Evolutionary conservation across 1,284 basidiomycete genomes (phyloP).

Genomic region (Marasmius oreades): DNA sequence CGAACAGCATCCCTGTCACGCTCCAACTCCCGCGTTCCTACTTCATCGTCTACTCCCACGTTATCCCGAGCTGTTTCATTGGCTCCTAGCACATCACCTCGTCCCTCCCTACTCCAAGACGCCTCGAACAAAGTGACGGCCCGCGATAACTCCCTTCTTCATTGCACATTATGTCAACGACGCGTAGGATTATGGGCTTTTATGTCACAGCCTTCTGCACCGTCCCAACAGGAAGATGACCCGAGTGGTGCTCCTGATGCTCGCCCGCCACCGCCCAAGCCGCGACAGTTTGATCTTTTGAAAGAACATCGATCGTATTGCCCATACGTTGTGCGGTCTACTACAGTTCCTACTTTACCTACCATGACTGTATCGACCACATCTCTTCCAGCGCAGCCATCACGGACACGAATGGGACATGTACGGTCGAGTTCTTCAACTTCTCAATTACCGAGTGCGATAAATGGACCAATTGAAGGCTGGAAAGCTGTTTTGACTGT

Average conservation of each 20-base stretch:
- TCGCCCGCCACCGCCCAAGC: constrained; percentile 23
- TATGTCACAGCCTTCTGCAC: constrained; percentile 25
- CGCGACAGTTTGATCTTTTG: constrained; percentile 63
- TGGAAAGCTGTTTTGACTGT: constrained; percentile 72
- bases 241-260: constrained; percentile 14
- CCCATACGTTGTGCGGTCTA: constrained; percentile 72
- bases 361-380: constrained; percentile 17
- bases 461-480: constrained; percentile 51
- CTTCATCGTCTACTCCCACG: constrained; percentile 36
- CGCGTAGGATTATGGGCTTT: constrained; percentile 78
- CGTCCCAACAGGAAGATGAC: constrained; percentile 5
- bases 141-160: constrained; percentile 50
- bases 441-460: constrained; percentile 22
- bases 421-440: constrained; percentile 27
- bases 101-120: constrained; percentile 19
- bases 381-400: background rate
- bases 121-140: constrained; percentile 19
- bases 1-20: constrained; percentile 37
- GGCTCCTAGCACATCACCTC: constrained; percentile 18
- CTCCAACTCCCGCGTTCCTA: constrained; percentile 35
- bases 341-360: constrained; percentile 45
- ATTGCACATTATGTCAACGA: constrained; percentile 69
- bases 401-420: constrained; percentile 14
- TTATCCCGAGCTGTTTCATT: constrained; percentile 47
- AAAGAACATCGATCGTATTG: constrained; percentile 81